Base-by-base conservation (phyloP, 305 asterid genomes). In the Salvia sclarea region DNA sequence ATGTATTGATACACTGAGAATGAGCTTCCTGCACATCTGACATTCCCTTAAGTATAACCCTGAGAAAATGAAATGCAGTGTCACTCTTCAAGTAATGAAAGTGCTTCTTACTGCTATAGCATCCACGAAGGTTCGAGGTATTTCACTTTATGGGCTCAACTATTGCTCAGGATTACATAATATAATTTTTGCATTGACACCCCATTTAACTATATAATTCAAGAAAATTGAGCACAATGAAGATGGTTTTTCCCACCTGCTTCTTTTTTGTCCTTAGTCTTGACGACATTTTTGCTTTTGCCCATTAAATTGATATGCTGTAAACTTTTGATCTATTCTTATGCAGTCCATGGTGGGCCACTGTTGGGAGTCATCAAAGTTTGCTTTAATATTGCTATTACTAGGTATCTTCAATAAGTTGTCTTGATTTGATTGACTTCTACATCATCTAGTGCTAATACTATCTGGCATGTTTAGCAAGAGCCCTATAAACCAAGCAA, bases 401-500 rank as follows among this genome's bases (percentile, higher is more conserved):
- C 90, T 77, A 95, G 99, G 99, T 92, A 88, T 71, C 61, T 73
- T 44, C 70, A 25, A 69, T 70, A 67, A 50, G 22, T 64, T 77
- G 75, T 64, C 62, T 33, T 72, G 73, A 72, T 79, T 60, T 44
- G n/a, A 49, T 75, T 65, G 66, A 47, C 16, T 69, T 71, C 65
- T 58, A 30, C 58, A 45, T 58, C 22, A 61, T 47, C 59, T 63
- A 45, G 66, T 87, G 68, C 86, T 82, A 44, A 78, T 76, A 66
- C 59, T 25, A 63, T 70, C 70, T 78, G 67, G 64, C 66, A 70
- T 86, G 79, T 87, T 79, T 70, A 95, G 99, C 88, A 95, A 95
- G 93, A 92, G 95, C 80, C 88, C 92, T 69, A 84, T 95, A 78
- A 95, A 86, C 88, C 99, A 91, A 87, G 99, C 95, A 74, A 94